phyloP scores from a whole-genome alignment of 2,329 filamentous ascomycete species.

The Phoma sp. region DNA sequence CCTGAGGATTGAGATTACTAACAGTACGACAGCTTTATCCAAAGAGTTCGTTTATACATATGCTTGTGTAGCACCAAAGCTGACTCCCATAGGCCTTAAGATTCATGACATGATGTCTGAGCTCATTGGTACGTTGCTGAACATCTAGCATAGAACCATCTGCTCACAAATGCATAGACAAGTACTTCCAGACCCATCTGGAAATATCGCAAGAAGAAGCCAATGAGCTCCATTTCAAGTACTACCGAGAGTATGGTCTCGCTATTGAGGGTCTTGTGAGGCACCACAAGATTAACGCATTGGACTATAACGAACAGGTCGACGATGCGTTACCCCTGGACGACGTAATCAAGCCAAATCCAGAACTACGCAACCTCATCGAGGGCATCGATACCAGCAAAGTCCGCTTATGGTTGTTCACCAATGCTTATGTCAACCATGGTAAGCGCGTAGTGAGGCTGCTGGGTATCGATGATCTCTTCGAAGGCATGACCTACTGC shows the following conservation, averaged over 20 bases:
- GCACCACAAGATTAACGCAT: conserved; percentile 91
- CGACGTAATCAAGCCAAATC: conserved; percentile 78
- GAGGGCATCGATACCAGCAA: conserved; percentile 82
- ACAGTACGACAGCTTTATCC: conserved; percentile 70
- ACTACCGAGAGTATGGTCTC: conserved; percentile 96
- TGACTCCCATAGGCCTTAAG: conserved; percentile 65
- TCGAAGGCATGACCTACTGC: conserved; percentile 94
- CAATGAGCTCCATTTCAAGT: conserved; percentile 83
- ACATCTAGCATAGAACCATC: neutral
- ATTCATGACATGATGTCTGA: conserved; percentile 89
- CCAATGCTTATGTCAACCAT: conserved; percentile 93
- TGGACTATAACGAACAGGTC: conserved; percentile 93
- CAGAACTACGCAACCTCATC: conserved; percentile 75
- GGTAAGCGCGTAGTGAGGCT: conserved; percentile 81
- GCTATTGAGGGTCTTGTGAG: conserved; percentile 93
- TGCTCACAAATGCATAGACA: conserved; percentile 48
- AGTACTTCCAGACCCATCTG: conserved; percentile 72
- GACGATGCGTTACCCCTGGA: conserved; percentile 94
- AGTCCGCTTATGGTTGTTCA: conserved; percentile 91
- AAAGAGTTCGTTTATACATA: conserved; percentile 65
- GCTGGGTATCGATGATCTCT: conserved; percentile 82
- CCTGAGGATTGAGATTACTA: conserved; percentile 1
- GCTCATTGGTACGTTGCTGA: conserved; percentile 64
- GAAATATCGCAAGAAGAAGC: conserved; percentile 77
- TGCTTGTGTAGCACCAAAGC: neutral